Evolutionary conservation across 2,329 filamentous ascomycete species (phyloP).

Genomic region (Beauveria bassiana): DNA sequence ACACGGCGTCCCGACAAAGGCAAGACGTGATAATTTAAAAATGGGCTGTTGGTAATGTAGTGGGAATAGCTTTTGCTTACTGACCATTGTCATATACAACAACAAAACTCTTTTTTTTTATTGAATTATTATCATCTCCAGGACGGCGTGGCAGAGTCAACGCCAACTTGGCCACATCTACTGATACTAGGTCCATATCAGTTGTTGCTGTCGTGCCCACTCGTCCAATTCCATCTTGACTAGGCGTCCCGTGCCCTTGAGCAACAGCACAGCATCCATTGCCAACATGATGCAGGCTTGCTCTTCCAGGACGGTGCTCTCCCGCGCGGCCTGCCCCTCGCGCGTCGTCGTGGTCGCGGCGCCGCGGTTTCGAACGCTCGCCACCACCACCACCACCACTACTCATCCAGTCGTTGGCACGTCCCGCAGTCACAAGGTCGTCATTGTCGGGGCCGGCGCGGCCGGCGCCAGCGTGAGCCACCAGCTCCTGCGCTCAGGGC

Average conservation of each 20-base stretch:
- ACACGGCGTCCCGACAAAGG: background rate
- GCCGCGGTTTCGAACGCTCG: background rate
- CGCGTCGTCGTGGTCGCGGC: background rate
- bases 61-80: too few relatives aligned
- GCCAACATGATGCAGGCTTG: background rate
- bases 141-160: background rate
- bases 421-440: conserved; percentile 46
- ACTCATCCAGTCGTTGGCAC: background rate
- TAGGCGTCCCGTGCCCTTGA: background rate
- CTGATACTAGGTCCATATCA: background rate
- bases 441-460: conserved; percentile 59
- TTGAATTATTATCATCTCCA: background rate
- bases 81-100: too few relatives aligned
- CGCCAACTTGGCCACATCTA: too few relatives aligned
- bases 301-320: background rate
- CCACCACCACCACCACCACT: background rate
- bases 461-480: conserved; percentile 60
- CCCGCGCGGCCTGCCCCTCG: background rate
- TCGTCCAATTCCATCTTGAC: background rate
- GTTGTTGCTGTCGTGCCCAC: background rate
- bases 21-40: background rate
- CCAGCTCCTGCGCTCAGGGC: conserved; percentile 54
- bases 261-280: background rate
- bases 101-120: too few relatives aligned
- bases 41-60: background rate